Base-by-base conservation (phyloP, 768 basidiomycete genomes). In the Coprinopsis strossmayeri region DNA sequence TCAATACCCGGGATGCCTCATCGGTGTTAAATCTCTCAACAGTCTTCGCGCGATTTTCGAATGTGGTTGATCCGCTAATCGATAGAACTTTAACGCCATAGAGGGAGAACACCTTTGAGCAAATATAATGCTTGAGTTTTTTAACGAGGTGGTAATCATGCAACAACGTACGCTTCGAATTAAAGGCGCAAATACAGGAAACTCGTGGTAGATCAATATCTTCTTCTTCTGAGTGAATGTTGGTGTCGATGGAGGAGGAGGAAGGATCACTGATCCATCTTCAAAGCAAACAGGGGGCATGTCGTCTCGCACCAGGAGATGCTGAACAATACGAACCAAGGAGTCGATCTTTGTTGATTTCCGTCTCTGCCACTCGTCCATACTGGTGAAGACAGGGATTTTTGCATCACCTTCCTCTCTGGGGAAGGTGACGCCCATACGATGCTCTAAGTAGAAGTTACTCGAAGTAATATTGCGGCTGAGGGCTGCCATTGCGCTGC, bases 181-280 rank as follows among this genome's bases (percentile, higher is more conserved):
- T 3, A 49, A 21, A 9, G 15, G n/a, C 3, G 35, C 23, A 21
- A 28, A 34, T 7, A 23, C 15, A 1, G 48, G 10, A 21, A 28
- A 49, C n/a, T 49, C 48, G 11, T 43, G 39, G 28, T 21, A 49
- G 2, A 49, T 44, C 10, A 49, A 5, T 17, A 49, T 25, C 32
- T 49, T 49, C 1, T 26, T 13, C 15, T 9, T 35, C 3, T 28
- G 37, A 10, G 23, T 28, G 38, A 21, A 10, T 24, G 27, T 2
- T 23, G 18, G 18, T 13, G 5, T 34, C 15, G 9, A 7, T 3
- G 26, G 30, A 2, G 23, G 10, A 15, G n/a, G 10, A 13, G 40
- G 40, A n/a, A 32, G 25, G n/a, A 43, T 25, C 2, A 28, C 5
- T 30, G 5, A n/a, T 2, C 20, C 27, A 5, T 43, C 32, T 1